Conservation (phyloP, 2,329 filamentous ascomycete species). For the Phialophora tarda region DNA sequence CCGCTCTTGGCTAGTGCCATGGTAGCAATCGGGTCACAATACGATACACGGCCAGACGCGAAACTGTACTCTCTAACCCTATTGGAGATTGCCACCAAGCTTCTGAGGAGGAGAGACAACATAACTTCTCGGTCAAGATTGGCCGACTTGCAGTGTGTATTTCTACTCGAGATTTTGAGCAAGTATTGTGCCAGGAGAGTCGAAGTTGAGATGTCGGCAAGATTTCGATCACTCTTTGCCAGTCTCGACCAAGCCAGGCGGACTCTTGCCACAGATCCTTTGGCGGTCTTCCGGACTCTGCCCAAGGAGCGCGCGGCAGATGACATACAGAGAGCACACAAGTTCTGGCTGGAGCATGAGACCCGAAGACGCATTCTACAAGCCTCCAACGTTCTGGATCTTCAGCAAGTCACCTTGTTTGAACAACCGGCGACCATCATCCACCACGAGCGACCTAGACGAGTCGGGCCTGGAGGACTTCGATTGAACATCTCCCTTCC, state of each 20-base stretch:
- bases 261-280: conserved; percentile 42
- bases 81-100: conserved; percentile 44
- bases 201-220: conserved; percentile 44
- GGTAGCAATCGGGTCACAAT: conserved; percentile 47
- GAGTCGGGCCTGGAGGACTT: conserved; percentile 23
- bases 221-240: conserved; percentile 45
- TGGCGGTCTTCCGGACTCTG: conserved; percentile 43
- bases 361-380: conserved; percentile 45
- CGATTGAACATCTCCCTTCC: conserved; percentile 42
- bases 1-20: conserved; percentile 45
- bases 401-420: conserved; percentile 44
- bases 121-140: conserved; percentile 45
- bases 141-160: conserved; percentile 46
- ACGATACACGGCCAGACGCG: conserved; percentile 44
- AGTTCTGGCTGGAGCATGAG: conserved; percentile 47
- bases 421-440: conserved; percentile 43
- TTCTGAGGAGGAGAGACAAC: conserved; percentile 42
- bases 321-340: conserved; percentile 42
- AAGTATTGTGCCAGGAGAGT: conserved; percentile 44
- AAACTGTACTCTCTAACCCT: conserved; percentile 45
- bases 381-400: conserved; percentile 45
- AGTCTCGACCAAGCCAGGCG: conserved; percentile 44
- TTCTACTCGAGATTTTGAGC: conserved; percentile 45
- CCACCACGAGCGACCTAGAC: conserved; percentile 36
- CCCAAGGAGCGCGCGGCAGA: conserved; percentile 38